Evolutionary conservation across 805 yeast species (phyloP).

Genomic region (Vanderwaltozyma yarrowii): DNA sequence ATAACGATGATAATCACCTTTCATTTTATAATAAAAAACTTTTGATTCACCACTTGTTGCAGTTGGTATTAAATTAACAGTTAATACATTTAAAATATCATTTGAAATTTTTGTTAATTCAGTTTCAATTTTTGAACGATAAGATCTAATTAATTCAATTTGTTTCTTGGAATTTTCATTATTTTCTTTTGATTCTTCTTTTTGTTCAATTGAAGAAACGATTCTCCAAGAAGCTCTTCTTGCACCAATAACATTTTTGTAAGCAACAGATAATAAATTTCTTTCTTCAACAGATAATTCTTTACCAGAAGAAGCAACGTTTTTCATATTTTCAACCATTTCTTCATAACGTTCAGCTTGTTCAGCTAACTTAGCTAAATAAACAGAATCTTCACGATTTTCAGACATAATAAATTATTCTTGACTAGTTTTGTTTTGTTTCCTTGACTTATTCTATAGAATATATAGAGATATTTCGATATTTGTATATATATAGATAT

Average conservation of each 20-base stretch:
- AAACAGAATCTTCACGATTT: constrained; percentile 96
- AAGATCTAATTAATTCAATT: constrained; percentile 80
- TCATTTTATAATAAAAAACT: constrained; percentile 97
- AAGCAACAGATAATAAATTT: constrained; percentile 91
- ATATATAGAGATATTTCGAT: no score
- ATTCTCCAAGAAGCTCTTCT: constrained; percentile 99
- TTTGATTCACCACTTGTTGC: constrained; percentile 96
- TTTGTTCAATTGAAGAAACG: constrained; percentile 94
- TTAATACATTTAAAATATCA: constrained; percentile 80
- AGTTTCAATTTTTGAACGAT: constrained; percentile 87
- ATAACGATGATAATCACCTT: constrained; percentile 99
- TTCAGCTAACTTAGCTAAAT: constrained; percentile 96
- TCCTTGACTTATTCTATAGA: neutral
- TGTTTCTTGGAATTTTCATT: constrained; percentile 55
- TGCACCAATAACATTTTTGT: constrained; percentile 97
- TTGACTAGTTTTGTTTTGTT: constrained; percentile 7
- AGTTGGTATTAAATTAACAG: constrained; percentile 80
- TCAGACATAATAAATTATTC: constrained; percentile 40
- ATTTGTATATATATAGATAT: no score
- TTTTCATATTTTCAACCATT: constrained; percentile 97
- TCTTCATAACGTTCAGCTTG: constrained; percentile 95
- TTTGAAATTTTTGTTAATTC: constrained; percentile 91
- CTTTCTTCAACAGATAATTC: constrained; percentile 96
- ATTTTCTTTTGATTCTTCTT: constrained; percentile 85
- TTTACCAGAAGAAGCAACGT: constrained; percentile 91